These are phyloP conservation scores for Stylonectria norvegica DNA, from an alignment of 2,329 filamentous ascomycete genomes.

Conservation along the genomic window DNA sequence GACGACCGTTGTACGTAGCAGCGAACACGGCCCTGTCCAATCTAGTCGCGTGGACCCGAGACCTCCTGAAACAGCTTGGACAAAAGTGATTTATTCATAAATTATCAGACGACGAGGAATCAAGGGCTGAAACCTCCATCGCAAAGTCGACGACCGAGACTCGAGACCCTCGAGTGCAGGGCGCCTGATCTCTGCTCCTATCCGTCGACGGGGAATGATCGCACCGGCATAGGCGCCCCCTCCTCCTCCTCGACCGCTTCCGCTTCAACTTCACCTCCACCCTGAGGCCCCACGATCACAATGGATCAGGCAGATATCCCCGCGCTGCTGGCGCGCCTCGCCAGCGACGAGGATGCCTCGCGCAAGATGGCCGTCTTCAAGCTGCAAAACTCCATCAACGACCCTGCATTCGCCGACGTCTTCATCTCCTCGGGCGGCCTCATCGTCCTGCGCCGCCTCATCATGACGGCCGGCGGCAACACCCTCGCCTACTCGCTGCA, in stretches of 20 bases:
- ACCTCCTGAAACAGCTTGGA: slow-evolving; percentile 18
- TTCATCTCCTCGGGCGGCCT: slow-evolving; percentile 91
- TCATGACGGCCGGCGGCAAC: slow-evolving; percentile 83
- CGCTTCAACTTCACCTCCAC: slow-evolving; percentile 26
- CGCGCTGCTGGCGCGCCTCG: slow-evolving; percentile 59
- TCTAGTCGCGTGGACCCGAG: slow-evolving; percentile 10
- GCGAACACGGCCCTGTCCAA: slow-evolving; percentile 3
- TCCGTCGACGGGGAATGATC: slow-evolving; percentile 15
- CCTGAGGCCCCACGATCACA: slow-evolving; percentile 1
- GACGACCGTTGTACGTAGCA: background rate
- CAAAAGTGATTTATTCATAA: slow-evolving; percentile 12
- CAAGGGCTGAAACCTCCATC: background rate
- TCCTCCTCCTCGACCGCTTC: slow-evolving; percentile 6
- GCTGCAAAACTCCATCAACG: slow-evolving; percentile 89
- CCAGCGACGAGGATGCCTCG: slow-evolving; percentile 77
- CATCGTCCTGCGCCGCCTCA: slow-evolving; percentile 73
- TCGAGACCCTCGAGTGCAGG: background rate
- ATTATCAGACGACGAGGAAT: slow-evolving; percentile 13
- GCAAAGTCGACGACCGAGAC: background rate
- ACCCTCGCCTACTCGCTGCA: slow-evolving; percentile 94
- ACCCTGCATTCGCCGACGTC: slow-evolving; percentile 92
- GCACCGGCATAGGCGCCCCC: background rate
- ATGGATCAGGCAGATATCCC: slow-evolving; percentile 67
- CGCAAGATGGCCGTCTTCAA: slow-evolving; percentile 99
- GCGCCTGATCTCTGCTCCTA: background rate